Base-by-base conservation (phyloP, 2,329 filamentous ascomycete genomes). In the Pseudogymnoascus verrucosus region DNA sequence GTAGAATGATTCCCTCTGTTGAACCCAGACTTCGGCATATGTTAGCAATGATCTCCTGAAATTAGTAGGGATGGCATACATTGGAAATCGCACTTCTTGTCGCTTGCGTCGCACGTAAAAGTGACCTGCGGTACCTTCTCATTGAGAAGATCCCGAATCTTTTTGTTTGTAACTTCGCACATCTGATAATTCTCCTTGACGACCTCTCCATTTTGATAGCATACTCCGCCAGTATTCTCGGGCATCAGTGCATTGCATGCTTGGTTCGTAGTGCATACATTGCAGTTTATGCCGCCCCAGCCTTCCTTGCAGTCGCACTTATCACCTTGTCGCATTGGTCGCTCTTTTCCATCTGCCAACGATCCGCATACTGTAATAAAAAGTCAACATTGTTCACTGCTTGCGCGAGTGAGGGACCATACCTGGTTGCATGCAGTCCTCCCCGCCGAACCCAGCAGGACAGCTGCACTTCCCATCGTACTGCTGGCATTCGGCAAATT, bases 261-360 rank as follows among this genome's bases (percentile, higher is more conserved):
- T 69, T 89, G 80, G 74, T 98, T 83, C 3, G 87, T 86, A 65
- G 89, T 87, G 77, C 95, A 99, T 64, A 99, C 91, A 71, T 95
- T 99, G 84, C 95, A 99, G 80, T 99, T 99, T 78, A 99, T 93
- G 67, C 95, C 95, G 42, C 85, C 85, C 95, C 95, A 99, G 63
- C 95, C 95, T 39, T 96, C 90, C 72, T 93, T 89, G 76, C 95
- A 99, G 44, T 91, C 79, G 77, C 95, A 99, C 42, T 81, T 79
- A 64, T 86, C 82, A 67, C 85, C 86, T 62, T 85, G 79, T 72
- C 95, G 85, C 73, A 90, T 87, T 21, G 88, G 84, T 69, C 95
- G 84, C 71, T 98, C 87, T 69, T 83, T 83, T 67, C 92, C 93
- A 70, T 91, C 88, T 40, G 90, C 85, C 42, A 97, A 81, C 39